Conservation (phyloP, 2,329 filamentous ascomycete genomes). For the Fusarium graminum region DNA sequence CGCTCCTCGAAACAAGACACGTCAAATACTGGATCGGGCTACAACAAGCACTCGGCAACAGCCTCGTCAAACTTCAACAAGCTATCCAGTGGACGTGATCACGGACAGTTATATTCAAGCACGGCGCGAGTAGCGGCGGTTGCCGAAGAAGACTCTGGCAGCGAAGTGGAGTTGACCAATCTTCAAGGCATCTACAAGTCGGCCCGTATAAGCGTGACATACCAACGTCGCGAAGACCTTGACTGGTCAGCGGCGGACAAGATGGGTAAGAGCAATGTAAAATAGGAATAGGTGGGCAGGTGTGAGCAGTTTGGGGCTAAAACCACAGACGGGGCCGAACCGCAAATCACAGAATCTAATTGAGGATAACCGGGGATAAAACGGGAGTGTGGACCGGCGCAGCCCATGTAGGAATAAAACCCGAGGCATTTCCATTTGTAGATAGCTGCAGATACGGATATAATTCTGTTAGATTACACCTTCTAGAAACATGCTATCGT, state of each 20-base stretch:
- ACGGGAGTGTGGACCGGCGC: not conserved
- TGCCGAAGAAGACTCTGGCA: conserved; percentile 40
- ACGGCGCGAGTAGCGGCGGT: conserved; percentile 28
- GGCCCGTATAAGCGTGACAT: conserved; percentile 42
- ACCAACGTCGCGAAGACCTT: conserved; percentile 23
- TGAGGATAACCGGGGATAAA: not conserved
- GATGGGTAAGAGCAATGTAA: not conserved
- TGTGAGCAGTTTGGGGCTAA: not conserved
- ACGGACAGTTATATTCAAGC: conserved; percentile 20
- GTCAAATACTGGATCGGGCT: conserved; percentile 33
- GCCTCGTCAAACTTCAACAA: conserved; percentile 38
- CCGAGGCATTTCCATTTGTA: not conserved
- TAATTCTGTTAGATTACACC: not conserved
- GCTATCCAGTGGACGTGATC: conserved; percentile 39
- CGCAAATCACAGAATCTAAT: not conserved
- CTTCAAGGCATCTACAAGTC: conserved; percentile 44
- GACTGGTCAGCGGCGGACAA: conserved; percentile 6
- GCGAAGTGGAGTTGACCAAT: conserved; percentile 44
- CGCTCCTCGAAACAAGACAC: conserved; percentile 35
- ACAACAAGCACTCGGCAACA: conserved; percentile 27
- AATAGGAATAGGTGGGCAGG: not conserved
- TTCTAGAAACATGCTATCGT: not conserved
- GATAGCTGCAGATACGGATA: not conserved
- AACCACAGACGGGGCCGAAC: not conserved
- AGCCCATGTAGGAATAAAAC: not conserved